A percentile compares a stretch with the other conserved stretches of the same genome.
Evolutionary conservation across 1,284 basidiomycete genomes (phyloP).

Genomic region (Moniliophthora roreri): DNA sequence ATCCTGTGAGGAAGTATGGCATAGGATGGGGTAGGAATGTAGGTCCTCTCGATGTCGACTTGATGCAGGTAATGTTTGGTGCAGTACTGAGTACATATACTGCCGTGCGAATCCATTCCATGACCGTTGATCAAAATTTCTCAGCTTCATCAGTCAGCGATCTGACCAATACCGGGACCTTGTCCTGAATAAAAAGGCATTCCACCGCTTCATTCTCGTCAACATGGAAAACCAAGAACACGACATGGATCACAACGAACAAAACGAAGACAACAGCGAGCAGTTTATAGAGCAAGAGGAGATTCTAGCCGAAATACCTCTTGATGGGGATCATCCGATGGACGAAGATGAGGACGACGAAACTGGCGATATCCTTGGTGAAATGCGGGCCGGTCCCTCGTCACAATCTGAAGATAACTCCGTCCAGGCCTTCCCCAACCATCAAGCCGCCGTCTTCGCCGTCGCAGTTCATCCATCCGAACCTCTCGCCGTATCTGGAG

Average conservation of each 20-base stretch:
- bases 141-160: slow-evolving; percentile 7
- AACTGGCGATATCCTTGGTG: slow-evolving; percentile 35
- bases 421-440: slow-evolving; percentile 63
- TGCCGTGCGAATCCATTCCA: too few relatives aligned
- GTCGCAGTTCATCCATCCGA: slow-evolving; percentile 85
- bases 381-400: slow-evolving; percentile 36
- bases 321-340: slow-evolving; percentile 74
- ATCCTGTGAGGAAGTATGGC: too few relatives aligned
- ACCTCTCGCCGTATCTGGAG: slow-evolving; percentile 87
- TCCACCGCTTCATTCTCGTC: background rate
- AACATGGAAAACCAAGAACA: slow-evolving; percentile 23
- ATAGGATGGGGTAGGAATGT: too few relatives aligned
- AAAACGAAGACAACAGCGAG: slow-evolving; percentile 42
- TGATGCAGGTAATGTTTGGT: too few relatives aligned
- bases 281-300: slow-evolving; percentile 64
- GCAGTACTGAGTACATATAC: too few relatives aligned
- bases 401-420: slow-evolving; percentile 54
- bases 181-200: slow-evolving; percentile 1
- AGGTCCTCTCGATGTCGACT: too few relatives aligned
- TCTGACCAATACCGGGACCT: background rate
- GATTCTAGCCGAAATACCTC: slow-evolving; percentile 60
- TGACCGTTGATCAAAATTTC: background rate
- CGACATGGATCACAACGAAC: slow-evolving; percentile 29
- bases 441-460: slow-evolving; percentile 81
- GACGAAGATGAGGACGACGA: slow-evolving; percentile 64